Evolutionary conservation across 495 filamentous ascomycete genomes (phyloP), one percentile per base, ranked within the genome.

Genomic region (Elasticomyces elasticus): DNA sequence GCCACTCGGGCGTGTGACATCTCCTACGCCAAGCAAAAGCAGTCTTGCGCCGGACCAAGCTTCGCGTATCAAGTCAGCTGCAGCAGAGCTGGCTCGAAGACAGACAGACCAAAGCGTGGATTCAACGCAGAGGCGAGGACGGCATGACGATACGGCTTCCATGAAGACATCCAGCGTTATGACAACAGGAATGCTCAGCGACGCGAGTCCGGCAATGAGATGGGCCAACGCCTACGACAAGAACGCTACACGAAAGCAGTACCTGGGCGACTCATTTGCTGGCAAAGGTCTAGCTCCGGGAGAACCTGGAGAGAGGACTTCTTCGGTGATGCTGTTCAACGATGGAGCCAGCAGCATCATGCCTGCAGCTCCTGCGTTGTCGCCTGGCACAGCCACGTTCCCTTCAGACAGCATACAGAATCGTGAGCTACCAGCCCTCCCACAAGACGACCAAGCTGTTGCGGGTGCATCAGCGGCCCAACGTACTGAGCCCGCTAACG

Each of bases 191-290:
- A 86, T 97, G 48, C 69, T 94, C 63, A 91, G 76, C 51, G 92
- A 92, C 63, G 94, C 89, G 17, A 89, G 84, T 15, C 84, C 89
- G 23, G 92, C 92, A 11, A 85, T 98, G 82, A 91, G 95, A 67
- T 98, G 92, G 92, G 87, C 91, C 10, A 87, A 76, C 64, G 83
- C 82, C 52, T 92, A 89, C 59, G 91, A 98, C 64, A 89, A 89
- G 67, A 81, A 92, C 63, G 76, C 81, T 1, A 84, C 92, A 54
- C 76, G 87, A 15, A 80, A 83, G 42, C 82, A 85, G 20, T 97
- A 96, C 69, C 75, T 97, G 10, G 80, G 78, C 12, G 76, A 94
- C 62, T 69, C 67, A 24, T 81, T 76, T 56, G 81, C 82, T 20
- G 87, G 88, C 37, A 84, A 76, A 49, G 87, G 68, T 2, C 43